Percentiles rank a stretch among this genome's conserved stretches.
Evolutionary conservation across 805 yeast genomes (phyloP).

Genomic region (Barnettozyma vustinii): DNA sequence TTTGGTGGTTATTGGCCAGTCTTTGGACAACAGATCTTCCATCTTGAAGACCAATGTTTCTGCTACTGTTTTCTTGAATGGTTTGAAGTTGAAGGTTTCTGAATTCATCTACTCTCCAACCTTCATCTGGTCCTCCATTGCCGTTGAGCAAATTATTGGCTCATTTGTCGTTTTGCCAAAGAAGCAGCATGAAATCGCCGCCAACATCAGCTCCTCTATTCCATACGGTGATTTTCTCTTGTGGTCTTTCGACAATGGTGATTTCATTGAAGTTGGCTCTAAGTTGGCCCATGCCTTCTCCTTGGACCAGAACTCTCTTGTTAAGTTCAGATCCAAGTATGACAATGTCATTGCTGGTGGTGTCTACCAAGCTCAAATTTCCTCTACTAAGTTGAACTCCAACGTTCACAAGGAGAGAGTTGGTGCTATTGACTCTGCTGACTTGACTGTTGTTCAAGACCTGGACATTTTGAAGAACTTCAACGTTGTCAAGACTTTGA

Average conservation of each 20-base stretch:
- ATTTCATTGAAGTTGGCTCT: slow-evolving; percentile 49
- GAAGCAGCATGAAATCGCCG: slow-evolving; percentile 4
- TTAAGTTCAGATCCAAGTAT: slow-evolving; percentile 56
- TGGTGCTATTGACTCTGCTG: slow-evolving; percentile 49
- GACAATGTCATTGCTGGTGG: slow-evolving; percentile 78
- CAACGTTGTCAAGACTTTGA: slow-evolving; percentile 59
- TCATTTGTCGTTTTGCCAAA: slow-evolving; percentile 35
- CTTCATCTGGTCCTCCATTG: slow-evolving; percentile 52
- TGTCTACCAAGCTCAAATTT: slow-evolving; percentile 60
- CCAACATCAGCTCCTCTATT: slow-evolving; percentile 7
- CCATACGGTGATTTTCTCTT: slow-evolving; percentile 37
- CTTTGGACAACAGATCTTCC: slow-evolving; percentile 32
- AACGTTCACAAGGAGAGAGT: slow-evolving; percentile 18
- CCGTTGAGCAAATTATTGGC: slow-evolving; percentile 42
- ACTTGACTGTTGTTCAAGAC: slow-evolving; percentile 60
- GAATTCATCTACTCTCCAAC: slow-evolving; percentile 49
- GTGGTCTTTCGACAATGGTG: slow-evolving; percentile 67
- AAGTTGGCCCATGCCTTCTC: slow-evolving; percentile 67
- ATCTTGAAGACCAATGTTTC: slow-evolving; percentile 65
- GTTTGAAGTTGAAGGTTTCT: slow-evolving; percentile 34
- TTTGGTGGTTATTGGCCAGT: slow-evolving; percentile 66
- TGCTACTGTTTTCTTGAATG: slow-evolving; percentile 56
- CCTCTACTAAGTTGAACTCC: slow-evolving; percentile 19
- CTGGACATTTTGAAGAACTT: slow-evolving; percentile 46
- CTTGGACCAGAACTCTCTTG: slow-evolving; percentile 46